Base-by-base conservation (phyloP, 2,329 filamentous ascomycete genomes). In the Blumeria graminis region DNA sequence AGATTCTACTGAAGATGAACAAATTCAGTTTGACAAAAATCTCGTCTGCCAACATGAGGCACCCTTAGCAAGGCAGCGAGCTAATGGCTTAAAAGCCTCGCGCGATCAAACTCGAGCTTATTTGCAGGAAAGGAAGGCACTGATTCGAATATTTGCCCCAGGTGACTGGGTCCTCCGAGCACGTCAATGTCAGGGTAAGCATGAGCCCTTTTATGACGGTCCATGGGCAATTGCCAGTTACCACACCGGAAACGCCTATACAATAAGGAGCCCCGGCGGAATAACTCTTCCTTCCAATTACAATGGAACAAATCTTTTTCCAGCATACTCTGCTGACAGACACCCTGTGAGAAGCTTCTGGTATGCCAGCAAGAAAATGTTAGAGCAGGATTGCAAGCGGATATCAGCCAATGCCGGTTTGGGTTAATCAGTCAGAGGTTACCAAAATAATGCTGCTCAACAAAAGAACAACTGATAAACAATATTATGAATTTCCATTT, bases 251-350 rank as follows among this genome's bases (percentile, higher is more conserved):
- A 51, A 51, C 22, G 34, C 46, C 9, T 51, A 51, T 33, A 51
- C 18, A 13, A 3, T 34, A 51, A 3, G 46, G 10, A 51, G 22
- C 11, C 46, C 18, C 4, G 46, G 46, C 14, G 46, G 46, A 32
- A 51, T 51, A n/a, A 10, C n/a, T 32, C 10, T 51, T 34, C 18
- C 13, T 13, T 14, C 28, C 6, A 51, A 51, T 11, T 33, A 51
- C 22, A 51, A 51, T n/a, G 46, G 46, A 13, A 53, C 28, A n/a
- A 53, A 53, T n/a, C 53, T 43, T 45, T 46, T 55, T 36, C 52
- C 18, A 10, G 18, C 46, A 11, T 51, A 51, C 34, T 18, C 34
- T 10, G 14, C 11, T 13, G 46, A 51, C 34, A 32, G 8, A 6
- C 46, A 33, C 16, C 32, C 7, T 32, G 8, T 51, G 3, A 10